Percentiles rank a stretch among this genome's conserved stretches.
Conservation (phyloP, 257 asterid genomes). For the Pogostemon cablin region DNA sequence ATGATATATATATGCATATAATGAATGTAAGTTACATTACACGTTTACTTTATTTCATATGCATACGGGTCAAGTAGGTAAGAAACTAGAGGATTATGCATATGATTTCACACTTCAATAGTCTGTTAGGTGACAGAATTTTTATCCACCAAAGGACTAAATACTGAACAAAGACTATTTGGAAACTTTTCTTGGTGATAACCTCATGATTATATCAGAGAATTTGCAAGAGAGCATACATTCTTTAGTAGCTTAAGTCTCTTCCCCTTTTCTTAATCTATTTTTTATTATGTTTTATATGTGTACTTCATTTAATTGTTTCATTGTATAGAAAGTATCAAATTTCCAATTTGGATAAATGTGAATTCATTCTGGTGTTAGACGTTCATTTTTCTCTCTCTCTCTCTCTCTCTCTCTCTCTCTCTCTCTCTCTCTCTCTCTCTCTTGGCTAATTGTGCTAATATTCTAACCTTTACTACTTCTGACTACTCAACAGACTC, state of each 20-base stretch:
- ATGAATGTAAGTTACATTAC: constrained; percentile 61
- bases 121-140: not conserved
- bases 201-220: not conserved
- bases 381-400: not conserved
- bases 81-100: not conserved
- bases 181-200: not conserved
- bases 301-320: constrained; percentile 7
- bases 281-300: not conserved
- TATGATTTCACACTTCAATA: not conserved
- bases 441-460: constrained; percentile 17
- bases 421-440: too few species aligned
- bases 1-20: constrained; percentile 85
- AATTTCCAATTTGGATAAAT: not conserved
- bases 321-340: not conserved
- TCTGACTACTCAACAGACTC: constrained; percentile 57
- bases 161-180: constrained; percentile 20
- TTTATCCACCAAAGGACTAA: not conserved
- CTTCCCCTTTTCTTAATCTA: constrained; percentile 2
- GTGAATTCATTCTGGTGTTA: not conserved
- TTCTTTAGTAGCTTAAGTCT: not conserved
- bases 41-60: constrained; percentile 1
- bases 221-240: constrained; percentile 13
- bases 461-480: constrained; percentile 8
- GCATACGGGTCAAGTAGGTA: not conserved
- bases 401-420: too few species aligned